Base-by-base conservation (phyloP, 768 basidiomycete genomes). In the Amanita phalloides region DNA sequence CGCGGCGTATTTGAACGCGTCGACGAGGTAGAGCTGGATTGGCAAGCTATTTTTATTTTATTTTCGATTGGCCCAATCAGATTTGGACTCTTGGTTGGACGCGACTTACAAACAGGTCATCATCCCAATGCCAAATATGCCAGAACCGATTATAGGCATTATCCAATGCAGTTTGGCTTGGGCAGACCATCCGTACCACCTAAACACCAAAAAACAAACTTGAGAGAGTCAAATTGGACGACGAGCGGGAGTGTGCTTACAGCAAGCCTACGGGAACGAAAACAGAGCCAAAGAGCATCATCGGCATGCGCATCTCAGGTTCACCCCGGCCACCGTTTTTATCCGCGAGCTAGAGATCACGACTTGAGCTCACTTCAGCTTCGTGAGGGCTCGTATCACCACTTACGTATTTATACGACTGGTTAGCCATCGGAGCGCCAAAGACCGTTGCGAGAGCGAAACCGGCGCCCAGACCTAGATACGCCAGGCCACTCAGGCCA, bases 101-200 rank as follows among this genome's bases (percentile, higher is more conserved):
- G 7, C 13, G 9, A 9, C 28, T 11, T 17, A 8, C 13, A 9
- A 21, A 5, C 21, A 33, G 3, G 7, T 13, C 32, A 17, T 25
- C 64, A 51, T 52, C 63, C 77, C 79, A 53, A 84, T 82, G 3
- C 78, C 78, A 54, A 75, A 82, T 47, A 82, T 76, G 4, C 70
- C 73, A 2, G 84, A 73, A 3, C 81, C 82, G 43, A 75, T 67
- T 55, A 87, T 84, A 17, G 86, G 86, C 81, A 87, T 81, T 33
- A 87, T 84, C 84, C 84, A 87, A 58, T 87, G 84, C 0, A 78
- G 56, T 44, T 65, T 65, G 0, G 78, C 76, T 53, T 83, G 68
- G 3, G 85, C 86, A 11, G 85, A 84, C 86, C 86, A 89, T 20
- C 86, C 86, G 59, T 85, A 89, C 86, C 86, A 86, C 58, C 74